A percentile compares a stretch with the other conserved stretches of the same genome.
Evolutionary conservation across 1,139 yeast species (phyloP).

Genomic region (Kodamaea arcana): DNA sequence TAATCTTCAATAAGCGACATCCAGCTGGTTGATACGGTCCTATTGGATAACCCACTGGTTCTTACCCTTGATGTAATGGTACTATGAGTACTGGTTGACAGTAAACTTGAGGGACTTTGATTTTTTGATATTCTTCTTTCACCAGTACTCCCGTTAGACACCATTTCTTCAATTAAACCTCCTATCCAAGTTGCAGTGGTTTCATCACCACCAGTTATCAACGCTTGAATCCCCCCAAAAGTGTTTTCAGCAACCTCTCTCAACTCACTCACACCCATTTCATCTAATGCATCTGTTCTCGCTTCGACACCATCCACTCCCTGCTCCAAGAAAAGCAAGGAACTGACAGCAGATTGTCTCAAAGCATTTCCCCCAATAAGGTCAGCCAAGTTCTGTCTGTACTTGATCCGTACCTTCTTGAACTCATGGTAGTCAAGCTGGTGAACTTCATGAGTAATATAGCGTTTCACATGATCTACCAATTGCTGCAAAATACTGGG

Average conservation of each 20-base stretch:
- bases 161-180: neutral
- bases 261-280: conserved; percentile 18
- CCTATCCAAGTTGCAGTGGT: neutral
- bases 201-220: conserved; percentile 48
- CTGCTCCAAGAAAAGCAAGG: conserved; percentile 50
- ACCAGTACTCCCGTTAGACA: neutral
- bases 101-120: too few relatives aligned
- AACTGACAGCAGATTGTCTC: conserved; percentile 41
- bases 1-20: too few relatives aligned
- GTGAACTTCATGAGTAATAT: conserved; percentile 11
- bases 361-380: conserved; percentile 37
- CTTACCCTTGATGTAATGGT: too few relatives aligned
- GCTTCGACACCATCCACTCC: conserved; percentile 48
- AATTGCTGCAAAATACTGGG: conserved; percentile 22
- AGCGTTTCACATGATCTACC: conserved; percentile 14
- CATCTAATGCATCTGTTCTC: conserved; percentile 37
- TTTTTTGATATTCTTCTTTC: neutral
- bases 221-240: conserved; percentile 30
- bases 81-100: too few relatives aligned
- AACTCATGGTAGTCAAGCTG: conserved; percentile 28
- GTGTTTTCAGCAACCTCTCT: conserved; percentile 20
- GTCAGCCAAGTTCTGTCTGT: conserved; percentile 40
- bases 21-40: too few relatives aligned
- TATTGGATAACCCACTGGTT: neutral
- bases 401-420: conserved; percentile 38